Percentiles rank a stretch among this genome's conserved stretches.
Conservation (phyloP, 1,139 yeast species). For the Yamadazyma taylorii region DNA sequence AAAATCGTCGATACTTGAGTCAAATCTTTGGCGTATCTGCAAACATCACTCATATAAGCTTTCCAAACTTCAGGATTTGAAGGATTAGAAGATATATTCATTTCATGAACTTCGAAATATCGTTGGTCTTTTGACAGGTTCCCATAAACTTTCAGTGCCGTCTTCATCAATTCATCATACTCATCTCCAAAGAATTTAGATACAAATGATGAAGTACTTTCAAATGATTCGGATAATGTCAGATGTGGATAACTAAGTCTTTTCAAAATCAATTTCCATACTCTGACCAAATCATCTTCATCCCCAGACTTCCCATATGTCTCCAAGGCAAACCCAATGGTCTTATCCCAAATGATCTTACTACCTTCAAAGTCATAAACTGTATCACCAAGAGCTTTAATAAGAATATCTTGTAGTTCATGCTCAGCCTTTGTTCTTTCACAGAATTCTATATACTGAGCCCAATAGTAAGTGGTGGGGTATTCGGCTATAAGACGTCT, state of each 20-base stretch:
- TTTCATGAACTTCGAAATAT: conserved; percentile 30
- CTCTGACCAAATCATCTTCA: conserved; percentile 19
- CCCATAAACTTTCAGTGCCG: conserved; percentile 36
- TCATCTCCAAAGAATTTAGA: conserved; percentile 26
- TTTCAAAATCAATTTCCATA: conserved; percentile 28
- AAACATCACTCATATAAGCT: conserved; percentile 30
- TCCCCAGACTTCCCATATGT: conserved; percentile 11
- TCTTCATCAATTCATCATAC: conserved; percentile 41
- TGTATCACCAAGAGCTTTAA: background rate
- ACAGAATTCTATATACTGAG: conserved; percentile 17
- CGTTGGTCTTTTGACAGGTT: conserved; percentile 27
- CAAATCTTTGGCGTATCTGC: conserved; percentile 19
- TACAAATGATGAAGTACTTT: conserved; percentile 44
- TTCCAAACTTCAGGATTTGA: conserved; percentile 29
- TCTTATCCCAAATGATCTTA: conserved; percentile 34
- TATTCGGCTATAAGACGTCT: conserved; percentile 17
- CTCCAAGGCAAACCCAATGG: conserved; percentile 17
- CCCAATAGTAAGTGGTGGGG: conserved; percentile 23
- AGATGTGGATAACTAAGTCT: conserved; percentile 46
- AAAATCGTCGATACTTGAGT: conserved; percentile 21
- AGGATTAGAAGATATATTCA: conserved; percentile 10
- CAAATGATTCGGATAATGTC: conserved; percentile 41
- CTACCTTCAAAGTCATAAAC: conserved; percentile 35
- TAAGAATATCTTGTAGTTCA: conserved; percentile 12
- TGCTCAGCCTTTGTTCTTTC: conserved; percentile 6